Evolutionary conservation across 2,329 filamentous ascomycete species (phyloP).

Genomic region (Stemphylium vesicarium): DNA sequence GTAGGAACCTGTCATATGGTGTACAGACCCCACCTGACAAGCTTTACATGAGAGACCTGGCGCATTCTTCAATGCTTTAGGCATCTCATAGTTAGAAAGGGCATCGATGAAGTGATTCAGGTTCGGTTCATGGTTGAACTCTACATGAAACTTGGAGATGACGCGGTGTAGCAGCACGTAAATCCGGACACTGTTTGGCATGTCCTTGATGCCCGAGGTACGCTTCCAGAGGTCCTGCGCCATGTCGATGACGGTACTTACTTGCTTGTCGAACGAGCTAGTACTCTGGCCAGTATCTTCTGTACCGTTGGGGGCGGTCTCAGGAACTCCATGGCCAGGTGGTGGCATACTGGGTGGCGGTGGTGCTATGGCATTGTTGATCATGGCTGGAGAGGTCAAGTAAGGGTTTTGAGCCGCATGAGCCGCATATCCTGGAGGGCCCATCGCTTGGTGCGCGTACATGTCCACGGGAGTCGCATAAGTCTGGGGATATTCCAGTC

Average conservation of each 20-base stretch:
- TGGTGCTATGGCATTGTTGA: constrained; percentile 34
- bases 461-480: constrained; percentile 39
- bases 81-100: constrained; percentile 50
- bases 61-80: constrained; percentile 53
- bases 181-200: constrained; percentile 68
- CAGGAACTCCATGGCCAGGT: constrained; percentile 25
- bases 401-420: constrained; percentile 34
- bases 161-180: constrained; percentile 69
- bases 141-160: constrained; percentile 62
- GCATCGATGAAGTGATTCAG: constrained; percentile 62
- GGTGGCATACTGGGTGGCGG: constrained; percentile 31
- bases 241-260: constrained; percentile 53
- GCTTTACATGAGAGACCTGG: constrained; percentile 54
- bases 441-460: constrained; percentile 41
- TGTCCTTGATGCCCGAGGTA: constrained; percentile 64
- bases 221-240: constrained; percentile 69
- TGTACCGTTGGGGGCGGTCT: constrained; percentile 20
- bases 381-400: constrained; percentile 41
- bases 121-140: constrained; percentile 63
- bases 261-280: constrained; percentile 49
- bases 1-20: constrained; percentile 36
- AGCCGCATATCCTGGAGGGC: constrained; percentile 36
- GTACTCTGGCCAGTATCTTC: constrained; percentile 40
- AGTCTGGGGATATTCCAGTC: constrained; percentile 39
- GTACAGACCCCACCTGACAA: constrained; percentile 42